Evolutionary conservation across 768 basidiomycete genomes (phyloP).

Genomic region (Tricholoma terreum): DNA sequence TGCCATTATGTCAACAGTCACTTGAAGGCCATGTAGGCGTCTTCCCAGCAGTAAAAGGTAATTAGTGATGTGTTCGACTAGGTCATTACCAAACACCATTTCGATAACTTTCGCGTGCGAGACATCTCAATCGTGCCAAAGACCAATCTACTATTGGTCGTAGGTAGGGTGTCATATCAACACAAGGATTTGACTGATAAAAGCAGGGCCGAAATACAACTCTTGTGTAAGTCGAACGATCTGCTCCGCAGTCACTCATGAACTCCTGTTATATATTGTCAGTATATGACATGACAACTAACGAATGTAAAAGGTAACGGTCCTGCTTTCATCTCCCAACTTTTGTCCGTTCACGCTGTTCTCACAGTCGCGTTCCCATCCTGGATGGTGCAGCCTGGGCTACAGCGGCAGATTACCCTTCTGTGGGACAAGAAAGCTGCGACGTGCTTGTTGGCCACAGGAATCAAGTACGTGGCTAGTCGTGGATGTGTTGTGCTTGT

Average conservation of each 20-base stretch:
- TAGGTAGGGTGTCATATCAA: neutral
- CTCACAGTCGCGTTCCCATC: slow-evolving; percentile 1
- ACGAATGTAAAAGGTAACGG: neutral
- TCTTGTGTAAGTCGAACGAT: neutral
- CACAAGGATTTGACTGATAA: neutral
- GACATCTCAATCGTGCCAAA: slow-evolving; percentile 2
- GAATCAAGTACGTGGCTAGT: neutral
- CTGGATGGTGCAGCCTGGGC: neutral
- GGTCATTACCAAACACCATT: neutral
- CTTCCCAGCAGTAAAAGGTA: neutral
- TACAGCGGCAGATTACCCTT: neutral
- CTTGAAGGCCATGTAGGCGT: neutral
- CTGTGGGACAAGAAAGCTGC: neutral
- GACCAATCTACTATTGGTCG: neutral
- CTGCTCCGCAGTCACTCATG: neutral
- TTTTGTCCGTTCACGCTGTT: neutral
- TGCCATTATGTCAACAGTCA: neutral
- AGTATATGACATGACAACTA: neutral
- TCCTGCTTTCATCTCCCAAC: neutral
- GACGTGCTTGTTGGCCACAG: slow-evolving; percentile 1
- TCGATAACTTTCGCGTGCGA: slow-evolving; percentile 1
- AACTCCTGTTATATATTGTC: too few relatives aligned
- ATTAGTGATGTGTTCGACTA: neutral
- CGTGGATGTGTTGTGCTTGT: neutral
- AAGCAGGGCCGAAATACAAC: slow-evolving; percentile 1